Conservation (phyloP, 768 basidiomycete species). For the Inosperma sp. region DNA sequence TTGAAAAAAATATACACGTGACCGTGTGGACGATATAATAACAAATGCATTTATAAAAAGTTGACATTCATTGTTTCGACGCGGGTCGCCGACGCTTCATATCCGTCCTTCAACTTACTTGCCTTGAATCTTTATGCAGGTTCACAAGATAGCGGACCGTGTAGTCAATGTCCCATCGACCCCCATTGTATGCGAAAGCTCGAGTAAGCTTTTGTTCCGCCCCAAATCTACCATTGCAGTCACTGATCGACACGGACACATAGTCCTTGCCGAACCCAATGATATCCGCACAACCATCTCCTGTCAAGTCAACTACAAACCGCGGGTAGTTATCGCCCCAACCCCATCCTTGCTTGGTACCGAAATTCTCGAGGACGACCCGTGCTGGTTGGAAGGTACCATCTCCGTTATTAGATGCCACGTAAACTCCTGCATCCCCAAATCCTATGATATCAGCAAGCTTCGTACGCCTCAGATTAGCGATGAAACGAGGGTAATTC, state of each 20-base stretch:
- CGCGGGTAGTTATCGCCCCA: neutral
- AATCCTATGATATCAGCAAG: slow-evolving; percentile 6
- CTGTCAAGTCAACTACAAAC: slow-evolving; percentile 6
- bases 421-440: slow-evolving; percentile 5
- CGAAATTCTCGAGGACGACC: neutral
- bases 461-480: neutral
- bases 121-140: no score
- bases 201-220: no score
- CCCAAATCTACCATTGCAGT: slow-evolving; percentile 3
- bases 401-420: slow-evolving; percentile 6
- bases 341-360: neutral
- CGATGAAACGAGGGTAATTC: slow-evolving; percentile 6
- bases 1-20: no score
- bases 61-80: no score
- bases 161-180: no score
- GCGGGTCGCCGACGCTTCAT: no score
- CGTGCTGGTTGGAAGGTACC: slow-evolving; percentile 3
- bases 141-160: no score
- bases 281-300: slow-evolving; percentile 6
- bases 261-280: slow-evolving; percentile 3
- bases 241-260: slow-evolving; percentile 4
- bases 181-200: no score
- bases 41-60: no score
- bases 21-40: no score
- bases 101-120: no score